These are phyloP conservation scores for Endothia cerciana DNA, from an alignment of 2,329 filamentous ascomycete genomes.

Conservation along the genomic window DNA sequence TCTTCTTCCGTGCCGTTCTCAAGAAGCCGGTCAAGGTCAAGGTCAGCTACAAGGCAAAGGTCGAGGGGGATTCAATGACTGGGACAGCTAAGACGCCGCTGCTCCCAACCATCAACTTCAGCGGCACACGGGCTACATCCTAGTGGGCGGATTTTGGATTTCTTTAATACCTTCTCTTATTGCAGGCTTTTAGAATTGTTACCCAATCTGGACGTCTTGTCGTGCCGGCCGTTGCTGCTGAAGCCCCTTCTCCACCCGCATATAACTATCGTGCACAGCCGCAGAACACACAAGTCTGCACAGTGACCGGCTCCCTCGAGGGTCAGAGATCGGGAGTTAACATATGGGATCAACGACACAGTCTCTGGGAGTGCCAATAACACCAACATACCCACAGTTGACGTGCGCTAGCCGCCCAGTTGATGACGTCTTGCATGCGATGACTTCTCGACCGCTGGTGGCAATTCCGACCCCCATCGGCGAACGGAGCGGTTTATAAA, in stretches of 20 bases:
- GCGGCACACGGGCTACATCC: slow-evolving; percentile 8
- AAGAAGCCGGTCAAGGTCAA: slow-evolving; percentile 24
- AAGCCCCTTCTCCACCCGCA: not conserved
- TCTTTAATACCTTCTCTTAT: not conserved
- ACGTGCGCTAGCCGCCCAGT: not conserved
- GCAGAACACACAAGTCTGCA: not conserved
- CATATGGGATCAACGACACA: not conserved
- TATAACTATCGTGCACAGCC: not conserved
- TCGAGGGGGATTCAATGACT: slow-evolving; percentile 15
- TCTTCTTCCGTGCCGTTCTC: slow-evolving; percentile 18
- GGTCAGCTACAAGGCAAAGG: slow-evolving; percentile 24
- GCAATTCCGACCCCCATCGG: not conserved
- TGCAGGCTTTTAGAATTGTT: not conserved
- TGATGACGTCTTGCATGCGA: not conserved
- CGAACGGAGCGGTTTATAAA: not conserved
- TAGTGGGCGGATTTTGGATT: not conserved
- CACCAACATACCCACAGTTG: not conserved
- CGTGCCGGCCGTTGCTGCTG: not conserved
- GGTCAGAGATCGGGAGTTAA: not conserved
- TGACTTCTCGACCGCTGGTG: not conserved
- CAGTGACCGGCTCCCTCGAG: not conserved
- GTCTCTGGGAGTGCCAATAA: no score
- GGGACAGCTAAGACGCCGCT: slow-evolving; percentile 21
- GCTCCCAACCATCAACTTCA: slow-evolving; percentile 19
- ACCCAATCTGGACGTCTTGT: not conserved